A percentile compares a stretch with the other conserved stretches of the same genome.
Conservation (phyloP, 257 asterid genomes). For the Misopates orontium region DNA sequence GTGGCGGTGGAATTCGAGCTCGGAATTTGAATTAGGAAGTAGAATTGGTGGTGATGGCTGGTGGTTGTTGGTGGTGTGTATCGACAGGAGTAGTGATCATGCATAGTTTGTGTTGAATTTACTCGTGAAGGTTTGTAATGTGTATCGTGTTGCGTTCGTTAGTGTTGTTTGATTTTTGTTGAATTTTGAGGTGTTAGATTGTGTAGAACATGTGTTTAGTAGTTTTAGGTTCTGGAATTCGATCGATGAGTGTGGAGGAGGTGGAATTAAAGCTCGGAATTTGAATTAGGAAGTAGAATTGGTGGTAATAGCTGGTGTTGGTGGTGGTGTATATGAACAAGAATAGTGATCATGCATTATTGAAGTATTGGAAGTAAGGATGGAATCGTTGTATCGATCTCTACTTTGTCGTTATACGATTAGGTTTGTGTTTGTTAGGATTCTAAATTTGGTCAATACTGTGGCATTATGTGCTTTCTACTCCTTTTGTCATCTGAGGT, state of each 20-base stretch:
- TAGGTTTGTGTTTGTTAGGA: not conserved
- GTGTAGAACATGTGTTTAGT: not conserved
- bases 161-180: not conserved
- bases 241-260: constrained; percentile 12
- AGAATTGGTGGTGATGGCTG: too few species aligned
- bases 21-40: too few species aligned
- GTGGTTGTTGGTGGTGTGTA: too few species aligned
- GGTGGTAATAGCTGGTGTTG: not conserved
- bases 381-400: not conserved
- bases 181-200: not conserved
- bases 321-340: constrained; percentile 10
- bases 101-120: too few species aligned
- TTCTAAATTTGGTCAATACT: constrained; percentile 2
- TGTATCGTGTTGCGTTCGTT: too few species aligned
- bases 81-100: too few species aligned
- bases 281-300: not conserved
- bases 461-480: not conserved
- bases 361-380: too few species aligned
- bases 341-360: constrained; percentile 16
- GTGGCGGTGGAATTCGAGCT: too few species aligned
- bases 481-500: too few species aligned
- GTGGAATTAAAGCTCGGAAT: not conserved
- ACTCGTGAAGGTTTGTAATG: too few species aligned
- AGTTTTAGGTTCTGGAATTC: not conserved
- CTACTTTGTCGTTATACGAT: not conserved